These are phyloP conservation scores for Oryza rufipogon DNA, from an alignment of 176 grass and related monocot species.

Conservation along the genomic window DNA sequence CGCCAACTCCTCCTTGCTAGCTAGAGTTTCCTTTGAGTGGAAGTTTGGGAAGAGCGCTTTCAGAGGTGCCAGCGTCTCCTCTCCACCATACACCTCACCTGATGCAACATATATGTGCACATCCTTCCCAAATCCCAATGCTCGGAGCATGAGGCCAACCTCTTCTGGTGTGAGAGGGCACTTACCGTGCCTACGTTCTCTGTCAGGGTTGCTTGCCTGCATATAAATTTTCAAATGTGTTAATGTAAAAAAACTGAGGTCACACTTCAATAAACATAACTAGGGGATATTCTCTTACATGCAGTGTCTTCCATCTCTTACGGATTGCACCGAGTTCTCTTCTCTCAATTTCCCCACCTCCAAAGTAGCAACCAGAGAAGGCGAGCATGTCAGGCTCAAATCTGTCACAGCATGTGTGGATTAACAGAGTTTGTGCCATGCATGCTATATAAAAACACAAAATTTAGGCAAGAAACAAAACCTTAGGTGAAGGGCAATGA, in stretches of 20 bases:
- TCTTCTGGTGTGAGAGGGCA: constrained; percentile 93
- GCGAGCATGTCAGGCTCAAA: constrained; percentile 99
- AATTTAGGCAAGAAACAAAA: constrained; percentile 20
- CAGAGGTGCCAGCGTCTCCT: constrained; percentile 82
- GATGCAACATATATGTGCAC: constrained; percentile 90
- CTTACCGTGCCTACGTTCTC: constrained; percentile 80
- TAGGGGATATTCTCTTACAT: constrained; percentile 62
- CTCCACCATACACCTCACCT: constrained; percentile 84
- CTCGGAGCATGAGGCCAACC: constrained; percentile 85
- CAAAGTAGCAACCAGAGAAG: constrained; percentile 97
- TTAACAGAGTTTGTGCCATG: not conserved
- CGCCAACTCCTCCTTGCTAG: constrained; percentile 71
- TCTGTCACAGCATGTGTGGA: constrained; percentile 45
- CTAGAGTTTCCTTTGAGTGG: constrained; percentile 88
- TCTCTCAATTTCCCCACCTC: constrained; percentile 90
- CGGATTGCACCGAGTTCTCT: constrained; percentile 79
- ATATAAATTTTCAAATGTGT: constrained; percentile 24
- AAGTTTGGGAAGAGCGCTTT: constrained; percentile 88
- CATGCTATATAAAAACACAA: not conserved
- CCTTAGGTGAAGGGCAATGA: constrained; percentile 93
- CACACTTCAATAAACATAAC: constrained; percentile 1
- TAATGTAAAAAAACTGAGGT: constrained; percentile 32
- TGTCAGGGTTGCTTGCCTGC: constrained; percentile 81
- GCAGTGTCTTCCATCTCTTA: constrained; percentile 87
- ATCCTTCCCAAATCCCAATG: constrained; percentile 82